These are phyloP conservation scores for Saccharomycopsis babjevae DNA, from an alignment of 805 yeast genomes.

Conservation along the genomic window DNA sequence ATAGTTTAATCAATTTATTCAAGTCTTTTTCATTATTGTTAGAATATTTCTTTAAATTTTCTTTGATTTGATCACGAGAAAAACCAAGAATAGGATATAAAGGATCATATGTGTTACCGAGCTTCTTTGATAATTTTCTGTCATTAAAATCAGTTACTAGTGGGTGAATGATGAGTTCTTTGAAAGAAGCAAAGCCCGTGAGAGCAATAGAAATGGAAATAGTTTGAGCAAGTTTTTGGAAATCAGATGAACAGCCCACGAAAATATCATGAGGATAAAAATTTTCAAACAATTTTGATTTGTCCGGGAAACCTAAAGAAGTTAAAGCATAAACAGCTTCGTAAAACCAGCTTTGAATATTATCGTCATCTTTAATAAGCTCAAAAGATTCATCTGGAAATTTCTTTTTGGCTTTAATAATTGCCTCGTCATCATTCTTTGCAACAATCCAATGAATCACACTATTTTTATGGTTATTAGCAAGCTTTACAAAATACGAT, in stretches of 20 bases:
- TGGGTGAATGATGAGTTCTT: conserved; percentile 96
- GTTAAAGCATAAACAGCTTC: conserved; percentile 90
- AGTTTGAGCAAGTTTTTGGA: conserved; percentile 98
- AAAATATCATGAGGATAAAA: conserved; percentile 82
- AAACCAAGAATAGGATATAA: conserved; percentile 87
- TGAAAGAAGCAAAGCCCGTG: conserved; percentile 73
- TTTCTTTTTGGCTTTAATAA: conserved; percentile 60
- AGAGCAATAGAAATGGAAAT: conserved; percentile 78
- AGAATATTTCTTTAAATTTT: conserved; percentile 55
- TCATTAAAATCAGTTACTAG: conserved; percentile 98
- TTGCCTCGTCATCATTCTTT: conserved; percentile 71
- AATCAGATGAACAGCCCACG: conserved; percentile 97
- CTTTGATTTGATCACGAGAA: conserved; percentile 64
- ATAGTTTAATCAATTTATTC: conserved; percentile 78
- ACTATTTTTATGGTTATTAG: conserved; percentile 33
- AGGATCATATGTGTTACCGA: conserved; percentile 95
- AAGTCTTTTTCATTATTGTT: conserved; percentile 84
- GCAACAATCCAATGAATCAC: conserved; percentile 87
- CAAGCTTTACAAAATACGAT: conserved; percentile 56
- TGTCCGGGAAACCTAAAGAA: conserved; percentile 88
- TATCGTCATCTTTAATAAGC: conserved; percentile 92
- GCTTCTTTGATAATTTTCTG: conserved; percentile 94
- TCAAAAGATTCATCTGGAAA: conserved; percentile 56
- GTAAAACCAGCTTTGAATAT: conserved; percentile 94
- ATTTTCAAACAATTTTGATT: conserved; percentile 54